Percentiles rank a stretch among this genome's conserved stretches.
These are phyloP conservation scores for Xylariaceae sp. DNA, from an alignment of 2,329 filamentous ascomycete genomes.

Conservation along the genomic window DNA sequence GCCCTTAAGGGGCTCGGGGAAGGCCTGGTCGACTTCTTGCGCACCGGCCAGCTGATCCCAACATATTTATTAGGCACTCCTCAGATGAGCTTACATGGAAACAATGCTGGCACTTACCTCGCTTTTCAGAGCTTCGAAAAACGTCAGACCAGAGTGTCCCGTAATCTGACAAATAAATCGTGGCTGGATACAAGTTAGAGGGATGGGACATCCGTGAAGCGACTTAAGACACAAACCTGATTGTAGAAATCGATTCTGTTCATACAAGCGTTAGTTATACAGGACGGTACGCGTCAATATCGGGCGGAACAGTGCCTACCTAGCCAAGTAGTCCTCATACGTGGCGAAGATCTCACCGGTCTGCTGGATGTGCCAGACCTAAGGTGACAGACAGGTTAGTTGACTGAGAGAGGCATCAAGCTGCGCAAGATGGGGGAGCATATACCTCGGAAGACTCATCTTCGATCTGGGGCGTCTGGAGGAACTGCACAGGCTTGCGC, in stretches of 20 bases:
- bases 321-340: constrained; percentile 81
- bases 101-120: constrained; percentile 57
- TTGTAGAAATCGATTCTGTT: constrained; percentile 86
- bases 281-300: neutral
- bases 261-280: constrained; percentile 30
- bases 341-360: constrained; percentile 85
- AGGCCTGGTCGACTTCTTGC: constrained; percentile 82
- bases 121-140: constrained; percentile 87
- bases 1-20: constrained; percentile 85
- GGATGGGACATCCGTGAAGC: neutral
- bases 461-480: constrained; percentile 64
- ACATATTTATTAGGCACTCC: constrained; percentile 24
- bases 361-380: constrained; percentile 90
- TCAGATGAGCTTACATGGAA: neutral
- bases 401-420: neutral
- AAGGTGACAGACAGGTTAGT: constrained; percentile 24
- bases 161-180: constrained; percentile 95
- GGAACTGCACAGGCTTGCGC: constrained; percentile 84
- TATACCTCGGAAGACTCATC: constrained; percentile 78
- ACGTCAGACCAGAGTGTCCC: constrained; percentile 83
- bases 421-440: constrained; percentile 7
- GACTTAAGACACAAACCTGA: constrained; percentile 55
- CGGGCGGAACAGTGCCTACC: constrained; percentile 49
- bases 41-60: constrained; percentile 63
- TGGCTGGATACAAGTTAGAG: constrained; percentile 46